Conservation (phyloP, 2,329 filamentous ascomycete species). For the Fusarium torreyae region DNA sequence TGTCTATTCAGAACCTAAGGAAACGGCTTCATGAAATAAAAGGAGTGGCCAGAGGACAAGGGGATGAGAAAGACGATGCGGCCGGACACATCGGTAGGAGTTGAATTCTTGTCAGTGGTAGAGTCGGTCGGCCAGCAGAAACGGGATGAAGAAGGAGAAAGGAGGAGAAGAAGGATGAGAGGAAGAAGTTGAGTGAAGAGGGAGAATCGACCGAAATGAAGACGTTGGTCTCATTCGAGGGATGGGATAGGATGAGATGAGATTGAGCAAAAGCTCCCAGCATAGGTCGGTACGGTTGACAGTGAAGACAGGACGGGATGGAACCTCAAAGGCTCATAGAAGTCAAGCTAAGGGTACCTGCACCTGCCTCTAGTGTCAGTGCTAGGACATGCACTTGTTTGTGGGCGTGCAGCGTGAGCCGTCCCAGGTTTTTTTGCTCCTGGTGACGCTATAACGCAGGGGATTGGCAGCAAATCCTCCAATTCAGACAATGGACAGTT, state of each 20-base stretch:
- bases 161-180: slow-evolving; percentile 6
- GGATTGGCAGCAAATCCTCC: slow-evolving; percentile 23
- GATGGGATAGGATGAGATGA: slow-evolving; percentile 39
- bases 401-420: slow-evolving; percentile 19
- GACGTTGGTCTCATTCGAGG: slow-evolving; percentile 30
- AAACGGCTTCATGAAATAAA: slow-evolving; percentile 51
- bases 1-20: slow-evolving; percentile 42
- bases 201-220: slow-evolving; percentile 31
- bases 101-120: slow-evolving; percentile 27
- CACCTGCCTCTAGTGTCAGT: background rate
- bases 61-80: slow-evolving; percentile 47
- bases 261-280: slow-evolving; percentile 22
- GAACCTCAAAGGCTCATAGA: slow-evolving; percentile 24
- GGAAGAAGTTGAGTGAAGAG: slow-evolving; percentile 24
- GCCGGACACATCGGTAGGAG: slow-evolving; percentile 53
- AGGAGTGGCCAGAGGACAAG: slow-evolving; percentile 45
- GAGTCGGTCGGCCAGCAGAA: slow-evolving; percentile 32
- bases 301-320: slow-evolving; percentile 33
- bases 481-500: slow-evolving; percentile 22
- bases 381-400: slow-evolving; percentile 14
- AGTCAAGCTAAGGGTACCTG: slow-evolving; percentile 11
- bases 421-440: slow-evolving; percentile 16
- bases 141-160: slow-evolving; percentile 20
- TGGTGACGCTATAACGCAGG: slow-evolving; percentile 9
- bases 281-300: slow-evolving; percentile 15